phyloP scores from a whole-genome alignment of 176 grass and related monocot genomes.

The Juncus effusus region DNA sequence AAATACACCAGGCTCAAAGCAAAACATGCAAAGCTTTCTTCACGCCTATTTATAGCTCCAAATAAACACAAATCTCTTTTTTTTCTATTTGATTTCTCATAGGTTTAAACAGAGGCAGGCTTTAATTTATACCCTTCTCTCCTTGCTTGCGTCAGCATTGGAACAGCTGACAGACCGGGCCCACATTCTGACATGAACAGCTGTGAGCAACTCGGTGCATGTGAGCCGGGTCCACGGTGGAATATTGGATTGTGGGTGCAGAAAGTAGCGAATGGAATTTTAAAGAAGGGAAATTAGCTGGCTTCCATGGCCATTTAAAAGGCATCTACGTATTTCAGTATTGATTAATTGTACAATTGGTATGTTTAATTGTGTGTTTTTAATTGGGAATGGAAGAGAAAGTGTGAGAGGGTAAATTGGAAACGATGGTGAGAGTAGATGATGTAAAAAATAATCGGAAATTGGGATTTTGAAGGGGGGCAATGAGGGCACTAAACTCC shows the following conservation, averaged over 20 bases:
- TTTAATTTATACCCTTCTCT: background rate
- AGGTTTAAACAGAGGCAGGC: constrained; percentile 9
- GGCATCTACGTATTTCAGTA: background rate
- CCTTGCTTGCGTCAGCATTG: background rate
- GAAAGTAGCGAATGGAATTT: constrained; percentile 24
- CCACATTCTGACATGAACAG: constrained; percentile 28
- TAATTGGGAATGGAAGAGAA: constrained; percentile 19
- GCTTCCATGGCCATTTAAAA: constrained; percentile 20
- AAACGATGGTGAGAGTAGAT: background rate
- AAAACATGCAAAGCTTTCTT: constrained; percentile 4
- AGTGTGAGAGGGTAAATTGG: background rate
- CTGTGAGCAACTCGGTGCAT: background rate
- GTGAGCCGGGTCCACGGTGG: background rate
- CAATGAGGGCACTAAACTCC: constrained; percentile 12
- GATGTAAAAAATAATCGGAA: background rate
- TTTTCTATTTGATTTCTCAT: background rate
- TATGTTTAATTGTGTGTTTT: constrained; percentile 7
- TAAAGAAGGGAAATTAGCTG: constrained; percentile 23
- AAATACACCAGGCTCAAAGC: background rate
- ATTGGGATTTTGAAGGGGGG: background rate
- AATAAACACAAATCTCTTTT: background rate
- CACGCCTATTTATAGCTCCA: constrained; percentile 22
- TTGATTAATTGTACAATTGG: background rate
- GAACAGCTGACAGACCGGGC: background rate
- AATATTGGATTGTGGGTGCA: background rate